A percentile compares a stretch with the other conserved stretches of the same genome.
phyloP scores from a whole-genome alignment of 768 basidiomycete species.

The Russula griseocarnosa region DNA sequence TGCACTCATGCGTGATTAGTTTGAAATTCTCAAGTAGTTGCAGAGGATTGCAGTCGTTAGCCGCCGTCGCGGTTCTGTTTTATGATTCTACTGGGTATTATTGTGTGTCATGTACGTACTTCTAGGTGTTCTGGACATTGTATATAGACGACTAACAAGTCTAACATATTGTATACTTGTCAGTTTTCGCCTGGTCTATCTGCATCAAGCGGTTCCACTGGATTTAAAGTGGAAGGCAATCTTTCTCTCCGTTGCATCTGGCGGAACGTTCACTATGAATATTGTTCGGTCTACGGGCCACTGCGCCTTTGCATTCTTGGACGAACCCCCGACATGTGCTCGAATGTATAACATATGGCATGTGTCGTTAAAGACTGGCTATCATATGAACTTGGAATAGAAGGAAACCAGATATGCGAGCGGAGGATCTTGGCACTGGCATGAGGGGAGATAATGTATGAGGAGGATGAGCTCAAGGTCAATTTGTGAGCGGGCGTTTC shows the following conservation, averaged over 20 bases:
- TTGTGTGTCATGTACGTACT: too few relatives aligned
- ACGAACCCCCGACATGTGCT: conserved; percentile 48
- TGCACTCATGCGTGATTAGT: too few relatives aligned
- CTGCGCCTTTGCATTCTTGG: conserved; percentile 34
- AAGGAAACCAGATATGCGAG: conserved; percentile 45
- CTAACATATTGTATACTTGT: too few relatives aligned
- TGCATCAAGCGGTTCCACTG: conserved; percentile 67
- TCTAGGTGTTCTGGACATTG: too few relatives aligned
- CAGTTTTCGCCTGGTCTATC: conserved; percentile 39
- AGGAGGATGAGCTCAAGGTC: too few relatives aligned
- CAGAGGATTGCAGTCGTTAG: too few relatives aligned
- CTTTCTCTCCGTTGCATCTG: conserved; percentile 82
- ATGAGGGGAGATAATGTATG: neutral
- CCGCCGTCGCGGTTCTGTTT: too few relatives aligned
- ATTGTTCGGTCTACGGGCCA: conserved; percentile 64
- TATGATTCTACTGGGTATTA: too few relatives aligned
- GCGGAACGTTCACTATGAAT: conserved; percentile 86
- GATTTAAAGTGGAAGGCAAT: conserved; percentile 70
- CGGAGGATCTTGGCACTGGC: neutral
- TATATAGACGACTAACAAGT: too few relatives aligned
- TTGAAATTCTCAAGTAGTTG: too few relatives aligned
- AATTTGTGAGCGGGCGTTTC: conserved; percentile 1
- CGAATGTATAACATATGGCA: conserved; percentile 78
- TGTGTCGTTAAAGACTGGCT: too few relatives aligned
- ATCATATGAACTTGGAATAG: conserved; percentile 43